These are phyloP conservation scores for Mollisia scopiformis DNA, from an alignment of 2,329 filamentous ascomycete species.

Conservation along the genomic window DNA sequence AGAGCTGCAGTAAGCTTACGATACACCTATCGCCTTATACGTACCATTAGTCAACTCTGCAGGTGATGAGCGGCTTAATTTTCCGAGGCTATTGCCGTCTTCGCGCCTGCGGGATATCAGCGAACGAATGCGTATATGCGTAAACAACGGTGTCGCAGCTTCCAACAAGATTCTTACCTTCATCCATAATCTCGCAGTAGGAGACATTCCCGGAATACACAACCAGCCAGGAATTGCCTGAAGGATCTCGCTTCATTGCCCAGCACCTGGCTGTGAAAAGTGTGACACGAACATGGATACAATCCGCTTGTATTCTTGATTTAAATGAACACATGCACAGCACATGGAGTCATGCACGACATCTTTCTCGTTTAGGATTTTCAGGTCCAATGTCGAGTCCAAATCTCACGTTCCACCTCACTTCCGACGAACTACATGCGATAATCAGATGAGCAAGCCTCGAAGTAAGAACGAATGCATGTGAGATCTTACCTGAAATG, in stretches of 20 bases:
- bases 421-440: conserved; percentile 36
- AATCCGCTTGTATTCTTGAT: neutral
- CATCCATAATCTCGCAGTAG: neutral
- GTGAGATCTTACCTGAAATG: conserved; percentile 61
- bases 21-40: neutral
- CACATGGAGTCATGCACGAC: conserved; percentile 2
- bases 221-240: neutral
- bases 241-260: neutral
- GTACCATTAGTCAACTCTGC: neutral
- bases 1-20: neutral
- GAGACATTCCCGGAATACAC: neutral
- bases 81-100: neutral
- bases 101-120: neutral
- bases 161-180: neutral
- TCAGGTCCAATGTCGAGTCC: conserved; percentile 79
- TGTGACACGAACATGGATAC: neutral
- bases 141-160: conserved; percentile 1
- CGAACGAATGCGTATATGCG: neutral
- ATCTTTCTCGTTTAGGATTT: conserved; percentile 3
- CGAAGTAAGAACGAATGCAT: conserved; percentile 3
- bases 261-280: neutral
- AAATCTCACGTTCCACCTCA: conserved; percentile 68
- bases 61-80: neutral
- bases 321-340: conserved; percentile 3
- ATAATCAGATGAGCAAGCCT: neutral